Base-by-base conservation (phyloP, 495 filamentous ascomycete genomes). In the Saxophila tyrrhenica region DNA sequence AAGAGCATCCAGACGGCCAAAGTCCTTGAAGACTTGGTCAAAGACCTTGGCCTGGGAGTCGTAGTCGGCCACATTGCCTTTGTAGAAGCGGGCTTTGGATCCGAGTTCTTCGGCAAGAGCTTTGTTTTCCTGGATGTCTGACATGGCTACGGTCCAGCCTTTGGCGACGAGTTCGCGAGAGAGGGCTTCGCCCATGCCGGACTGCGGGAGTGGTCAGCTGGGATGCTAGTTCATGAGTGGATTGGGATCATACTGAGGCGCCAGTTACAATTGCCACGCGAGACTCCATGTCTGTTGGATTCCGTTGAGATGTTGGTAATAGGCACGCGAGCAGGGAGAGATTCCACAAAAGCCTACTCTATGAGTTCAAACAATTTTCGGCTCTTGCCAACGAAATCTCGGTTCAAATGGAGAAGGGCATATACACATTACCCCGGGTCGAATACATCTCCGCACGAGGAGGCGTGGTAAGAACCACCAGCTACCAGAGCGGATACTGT, bases 1-100 rank as follows among this genome's bases (percentile, higher is more conserved):
- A 7, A 73, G 60, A 3, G 68, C 70, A 61, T 73, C 69, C 22
- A 73, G 59, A 3, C 69, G 61, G 21, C 68, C 64, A 32, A 58
- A 67, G 29, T 62, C 63, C n/a, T 55, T 54, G 48, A 51, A 73
- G 0, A 69, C 69, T 9, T 52, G 22, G 22, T 59, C 45, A 57
- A 73, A 72, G 38, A 60, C 64, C 21, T 46, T 35, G 5, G 66
- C 63, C 52, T 71, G 69, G 24, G 63, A 65, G 43, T 62, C 59
- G 55, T 73, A 73, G 49, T 61, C 57, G 3, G 67, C 64, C 10
- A 72, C 67, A 55, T 73, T 64, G 51, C 60, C 57, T 19, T 59
- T 29, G 51, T 63, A 57, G 49, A 70, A 72, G 19, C 32, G 46
- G 2, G 69, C 58, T 15, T 52, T 64, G 24, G 58, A 60, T 13